Base-by-base conservation (phyloP, 805 yeast species). In the Nakazawaea wyomingensis region DNA sequence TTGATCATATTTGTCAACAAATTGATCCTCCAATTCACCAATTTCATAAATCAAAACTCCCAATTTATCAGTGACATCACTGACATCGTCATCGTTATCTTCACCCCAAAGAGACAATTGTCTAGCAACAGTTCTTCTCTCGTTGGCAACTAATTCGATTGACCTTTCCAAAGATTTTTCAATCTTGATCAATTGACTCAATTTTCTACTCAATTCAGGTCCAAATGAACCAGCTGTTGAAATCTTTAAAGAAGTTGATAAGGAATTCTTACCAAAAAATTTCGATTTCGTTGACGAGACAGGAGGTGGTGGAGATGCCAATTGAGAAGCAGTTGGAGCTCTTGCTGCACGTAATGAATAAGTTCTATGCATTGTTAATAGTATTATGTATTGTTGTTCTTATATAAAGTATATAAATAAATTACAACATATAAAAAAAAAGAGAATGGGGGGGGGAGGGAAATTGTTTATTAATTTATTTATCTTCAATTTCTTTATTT, bases 281-380 rank as follows among this genome's bases (percentile, higher is more conserved):
- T 82, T 81, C 56, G 74, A 57, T 72, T 88, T 88, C 58, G 97
- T 85, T 43, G 96, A 71, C 26, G 96, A 81, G 33, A 96, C 82
- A 52, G 97, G 98, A 37, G 98, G 98, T 44, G 95, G 91, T 27
- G 98, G 97, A 39, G 85, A 76, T 64, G 84, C 90, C 68, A 91
- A 68, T 69, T 91, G 96, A 53, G 96, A 79, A 48, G 98, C 98
- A 45, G 99, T 90, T 49, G 99, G 99, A 31, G 97, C 98, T 68
- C 96, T 85, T 44, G 83, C 66, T 56, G 89, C 82, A 79, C 99
- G 89, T 69, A 91, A 76, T 28, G 99, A 91, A 71, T 93, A 93
- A 39, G 99, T 91, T 82, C 97, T 85, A 77, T 91, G 97, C 99
- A 93, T 93, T 52, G 39, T 66, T 28, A 16, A 17, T 32, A n/a